phyloP scores from a whole-genome alignment of 1,284 basidiomycete species.

The Malassezia nana region DNA sequence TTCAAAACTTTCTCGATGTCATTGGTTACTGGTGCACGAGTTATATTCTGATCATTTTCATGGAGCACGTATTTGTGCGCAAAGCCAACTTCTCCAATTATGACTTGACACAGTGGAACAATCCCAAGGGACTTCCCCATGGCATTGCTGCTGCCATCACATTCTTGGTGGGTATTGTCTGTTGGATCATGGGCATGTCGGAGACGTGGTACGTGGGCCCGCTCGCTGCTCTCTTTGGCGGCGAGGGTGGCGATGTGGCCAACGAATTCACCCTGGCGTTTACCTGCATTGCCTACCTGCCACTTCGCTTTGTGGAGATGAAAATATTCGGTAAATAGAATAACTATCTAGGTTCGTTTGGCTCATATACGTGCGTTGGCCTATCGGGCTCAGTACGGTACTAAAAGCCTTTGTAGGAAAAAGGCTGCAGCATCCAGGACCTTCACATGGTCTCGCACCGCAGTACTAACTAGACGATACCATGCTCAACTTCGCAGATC shows the following conservation, averaged over 20 bases:
- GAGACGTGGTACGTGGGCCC: neutral
- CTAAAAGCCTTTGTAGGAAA: neutral
- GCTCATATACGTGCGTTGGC: no score
- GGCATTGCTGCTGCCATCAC: neutral
- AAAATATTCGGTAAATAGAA: neutral
- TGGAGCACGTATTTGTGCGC: neutral
- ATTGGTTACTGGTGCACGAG: neutral
- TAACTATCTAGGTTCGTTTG: no score
- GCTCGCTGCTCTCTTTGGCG: neutral
- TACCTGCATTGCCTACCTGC: neutral
- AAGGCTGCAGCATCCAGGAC: conserved; percentile 66
- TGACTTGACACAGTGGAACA: neutral
- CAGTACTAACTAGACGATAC: conserved; percentile 72
- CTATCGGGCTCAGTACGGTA: no score
- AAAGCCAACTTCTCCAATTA: neutral
- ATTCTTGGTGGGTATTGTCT: neutral
- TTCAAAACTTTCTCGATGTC: neutral
- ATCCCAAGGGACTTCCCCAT: neutral
- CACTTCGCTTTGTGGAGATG: neutral
- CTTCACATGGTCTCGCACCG: conserved; percentile 72
- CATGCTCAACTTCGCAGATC: conserved; percentile 70
- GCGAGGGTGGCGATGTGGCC: neutral
- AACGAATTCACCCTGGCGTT: neutral
- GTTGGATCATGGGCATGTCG: conserved; percentile 1
- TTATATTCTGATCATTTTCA: neutral